Evolutionary conservation across 176 grass and related monocot genomes (phyloP).

Genomic region (Dactylis glomerata): DNA sequence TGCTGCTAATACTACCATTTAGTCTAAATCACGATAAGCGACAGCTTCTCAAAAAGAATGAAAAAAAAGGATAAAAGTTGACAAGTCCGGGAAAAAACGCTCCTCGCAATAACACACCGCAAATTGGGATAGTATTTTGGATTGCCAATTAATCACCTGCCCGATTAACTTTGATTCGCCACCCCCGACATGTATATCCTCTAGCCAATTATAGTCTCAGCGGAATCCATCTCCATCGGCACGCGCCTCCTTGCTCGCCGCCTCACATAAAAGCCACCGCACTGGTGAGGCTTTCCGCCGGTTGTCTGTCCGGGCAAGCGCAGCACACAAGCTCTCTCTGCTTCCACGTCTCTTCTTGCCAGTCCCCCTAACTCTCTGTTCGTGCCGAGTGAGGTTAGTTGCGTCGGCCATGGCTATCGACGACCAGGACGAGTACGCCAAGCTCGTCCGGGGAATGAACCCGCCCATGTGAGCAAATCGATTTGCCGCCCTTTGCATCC

Average conservation of each 20-base stretch:
- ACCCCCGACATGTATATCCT: background rate
- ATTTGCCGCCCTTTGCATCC: background rate
- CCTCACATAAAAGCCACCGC: slow-evolving; percentile 12
- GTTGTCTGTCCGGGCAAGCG: slow-evolving; percentile 14
- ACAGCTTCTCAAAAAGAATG: background rate
- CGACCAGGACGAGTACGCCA: slow-evolving; percentile 73
- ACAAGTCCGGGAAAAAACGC: background rate
- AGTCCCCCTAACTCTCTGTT: background rate
- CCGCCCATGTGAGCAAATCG: slow-evolving; percentile 53
- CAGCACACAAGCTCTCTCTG: background rate
- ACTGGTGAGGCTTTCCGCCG: background rate
- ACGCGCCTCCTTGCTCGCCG: background rate
- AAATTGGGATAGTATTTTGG: background rate
- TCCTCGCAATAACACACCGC: background rate
- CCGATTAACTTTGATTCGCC: background rate
- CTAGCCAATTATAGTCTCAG: background rate
- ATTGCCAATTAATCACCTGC: background rate
- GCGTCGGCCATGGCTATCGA: slow-evolving; percentile 30
- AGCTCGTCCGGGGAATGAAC: slow-evolving; percentile 85
- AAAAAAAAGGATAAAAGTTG: background rate
- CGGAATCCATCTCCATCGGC: background rate
- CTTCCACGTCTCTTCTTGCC: background rate
- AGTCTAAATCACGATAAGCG: background rate
- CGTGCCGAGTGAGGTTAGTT: background rate
- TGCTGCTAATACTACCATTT: background rate